Conservation (phyloP, 805 yeast species). For the Suhomyces sp. region DNA sequence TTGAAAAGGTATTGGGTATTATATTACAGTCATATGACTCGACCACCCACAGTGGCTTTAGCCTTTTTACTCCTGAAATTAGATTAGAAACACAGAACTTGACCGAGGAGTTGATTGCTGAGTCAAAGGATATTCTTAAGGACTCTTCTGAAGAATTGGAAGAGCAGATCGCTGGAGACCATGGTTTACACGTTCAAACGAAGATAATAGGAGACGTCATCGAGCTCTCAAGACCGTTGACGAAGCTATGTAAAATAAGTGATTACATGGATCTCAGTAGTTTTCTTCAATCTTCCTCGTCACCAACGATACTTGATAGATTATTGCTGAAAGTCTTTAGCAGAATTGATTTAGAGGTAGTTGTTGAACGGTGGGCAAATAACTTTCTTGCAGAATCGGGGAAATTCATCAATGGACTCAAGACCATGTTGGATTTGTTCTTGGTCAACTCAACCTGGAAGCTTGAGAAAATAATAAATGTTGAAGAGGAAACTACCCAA, state of each 20-base stretch:
- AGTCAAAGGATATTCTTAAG: conserved; percentile 15
- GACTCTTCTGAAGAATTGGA: conserved; percentile 12
- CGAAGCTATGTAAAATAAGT: conserved; percentile 27
- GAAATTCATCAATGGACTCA: conserved; percentile 16
- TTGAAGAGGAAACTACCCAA: conserved; percentile 20
- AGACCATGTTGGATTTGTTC: conserved; percentile 23
- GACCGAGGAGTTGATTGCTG: conserved; percentile 22
- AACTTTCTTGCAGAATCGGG: conserved; percentile 15
- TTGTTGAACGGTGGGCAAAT: conserved; percentile 22
- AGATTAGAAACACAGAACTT: conserved; percentile 24
- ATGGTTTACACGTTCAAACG: conserved; percentile 17
- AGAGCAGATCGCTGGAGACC: conserved; percentile 11
- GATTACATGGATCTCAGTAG: conserved; percentile 23
- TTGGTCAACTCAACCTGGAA: conserved; percentile 33
- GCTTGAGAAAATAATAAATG: conserved; percentile 31
- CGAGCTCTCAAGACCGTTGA: conserved; percentile 16
- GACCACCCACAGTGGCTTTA: conserved; percentile 4
- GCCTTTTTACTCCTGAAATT: conserved; percentile 21
- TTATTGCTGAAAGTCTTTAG: conserved; percentile 12
- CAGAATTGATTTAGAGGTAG: conserved; percentile 18
- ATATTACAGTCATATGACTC: conserved; percentile 12
- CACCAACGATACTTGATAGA: conserved; percentile 13
- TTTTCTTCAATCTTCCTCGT: conserved; percentile 6
- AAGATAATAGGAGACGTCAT: conserved; percentile 13
- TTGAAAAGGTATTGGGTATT: conserved; percentile 14